Evolutionary conservation across 257 asterid genomes (phyloP).

Genomic region (Cordia subcordata): DNA sequence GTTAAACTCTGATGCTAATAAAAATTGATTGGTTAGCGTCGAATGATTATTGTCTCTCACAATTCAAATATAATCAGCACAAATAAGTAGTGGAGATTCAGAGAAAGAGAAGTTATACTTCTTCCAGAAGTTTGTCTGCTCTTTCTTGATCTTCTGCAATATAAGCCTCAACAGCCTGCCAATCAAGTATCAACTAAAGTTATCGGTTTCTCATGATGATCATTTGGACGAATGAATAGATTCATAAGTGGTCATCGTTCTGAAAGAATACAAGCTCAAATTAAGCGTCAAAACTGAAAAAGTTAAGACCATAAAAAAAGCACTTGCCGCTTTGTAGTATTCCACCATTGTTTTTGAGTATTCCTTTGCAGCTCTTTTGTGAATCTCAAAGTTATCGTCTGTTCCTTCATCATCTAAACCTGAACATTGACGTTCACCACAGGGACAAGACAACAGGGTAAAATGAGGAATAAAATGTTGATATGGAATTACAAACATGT

Average conservation of each 20-base stretch:
- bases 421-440: background rate
- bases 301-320: background rate
- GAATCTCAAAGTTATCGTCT: constrained; percentile 46
- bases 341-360: constrained; percentile 60
- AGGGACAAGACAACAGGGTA: no score
- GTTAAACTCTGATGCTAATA: no score
- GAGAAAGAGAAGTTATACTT: constrained; percentile 41
- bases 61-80: constrained; percentile 1
- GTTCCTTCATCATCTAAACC: constrained; percentile 39
- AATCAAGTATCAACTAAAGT: constrained; percentile 6
- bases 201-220: constrained; percentile 10
- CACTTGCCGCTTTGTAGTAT: constrained; percentile 65
- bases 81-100: constrained; percentile 5
- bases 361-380: constrained; percentile 54
- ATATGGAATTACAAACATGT: no score
- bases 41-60: background rate
- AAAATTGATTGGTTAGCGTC: no score
- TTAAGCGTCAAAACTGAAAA: no score
- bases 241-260: constrained; percentile 1
- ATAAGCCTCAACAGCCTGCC: constrained; percentile 67
- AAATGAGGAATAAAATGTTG: no score
- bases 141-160: constrained; percentile 30
- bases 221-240: background rate
- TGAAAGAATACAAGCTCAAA: background rate
- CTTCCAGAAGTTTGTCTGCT: constrained; percentile 39